phyloP scores from a whole-genome alignment of 495 filamentous ascomycete genomes.

The Daldinia bambusicola region DNA sequence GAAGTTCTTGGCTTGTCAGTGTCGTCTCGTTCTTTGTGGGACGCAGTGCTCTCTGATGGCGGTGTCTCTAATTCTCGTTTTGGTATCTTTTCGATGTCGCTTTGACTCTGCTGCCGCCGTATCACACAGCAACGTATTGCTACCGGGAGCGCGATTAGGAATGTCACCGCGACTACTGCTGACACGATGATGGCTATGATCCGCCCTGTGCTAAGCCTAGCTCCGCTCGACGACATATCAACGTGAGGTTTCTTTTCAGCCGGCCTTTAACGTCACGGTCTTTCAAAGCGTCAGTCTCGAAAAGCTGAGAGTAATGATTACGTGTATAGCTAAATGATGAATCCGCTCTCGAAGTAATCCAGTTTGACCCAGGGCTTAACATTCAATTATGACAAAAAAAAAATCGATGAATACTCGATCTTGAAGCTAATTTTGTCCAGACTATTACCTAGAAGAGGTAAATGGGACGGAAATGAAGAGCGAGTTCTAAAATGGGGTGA shows the following conservation, averaged over 20 bases:
- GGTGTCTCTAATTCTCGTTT: constrained; percentile 13
- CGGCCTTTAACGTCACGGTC: not conserved
- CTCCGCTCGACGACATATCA: constrained; percentile 9
- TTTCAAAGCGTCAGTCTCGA: not conserved
- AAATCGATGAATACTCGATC: not conserved
- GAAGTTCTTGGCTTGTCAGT: constrained; percentile 11
- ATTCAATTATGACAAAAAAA: constrained; percentile 8
- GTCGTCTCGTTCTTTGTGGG: constrained; percentile 8
- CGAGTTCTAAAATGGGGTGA: not conserved
- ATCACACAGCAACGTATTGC: constrained; percentile 25
- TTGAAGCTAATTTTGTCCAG: not conserved
- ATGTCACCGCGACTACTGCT: not conserved
- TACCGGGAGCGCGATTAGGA: constrained; percentile 13
- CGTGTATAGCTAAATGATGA: constrained; percentile 1
- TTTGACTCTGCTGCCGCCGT: not conserved
- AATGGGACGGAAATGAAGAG: constrained; percentile 4
- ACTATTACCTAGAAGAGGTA: not conserved
- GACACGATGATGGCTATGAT: constrained; percentile 24
- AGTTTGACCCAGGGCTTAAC: not conserved
- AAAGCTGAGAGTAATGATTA: not conserved
- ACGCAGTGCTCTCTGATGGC: constrained; percentile 1
- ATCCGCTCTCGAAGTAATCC: not conserved
- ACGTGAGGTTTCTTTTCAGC: not conserved
- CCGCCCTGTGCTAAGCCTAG: constrained; percentile 12
- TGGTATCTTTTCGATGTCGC: constrained; percentile 15